These are phyloP conservation scores for Athelia sp. DNA, from an alignment of 1,284 basidiomycete species.

Conservation along the genomic window DNA sequence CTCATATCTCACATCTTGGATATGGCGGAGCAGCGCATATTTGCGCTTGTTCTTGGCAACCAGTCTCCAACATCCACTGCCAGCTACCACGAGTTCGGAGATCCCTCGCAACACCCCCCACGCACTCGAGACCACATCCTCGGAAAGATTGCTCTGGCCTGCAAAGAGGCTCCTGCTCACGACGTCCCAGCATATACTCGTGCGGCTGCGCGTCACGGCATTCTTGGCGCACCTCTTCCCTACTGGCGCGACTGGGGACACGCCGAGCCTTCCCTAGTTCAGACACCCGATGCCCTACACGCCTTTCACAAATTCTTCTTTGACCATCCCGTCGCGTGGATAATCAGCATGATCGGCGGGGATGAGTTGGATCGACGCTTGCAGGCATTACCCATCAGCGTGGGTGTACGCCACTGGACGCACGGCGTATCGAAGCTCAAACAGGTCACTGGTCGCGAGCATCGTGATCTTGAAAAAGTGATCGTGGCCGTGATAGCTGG, in stretches of 20 bases:
- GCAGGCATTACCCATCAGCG: neutral
- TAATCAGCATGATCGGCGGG: neutral
- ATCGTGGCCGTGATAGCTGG: neutral
- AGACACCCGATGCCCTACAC: neutral
- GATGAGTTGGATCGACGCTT: neutral
- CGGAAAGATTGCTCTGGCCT: neutral
- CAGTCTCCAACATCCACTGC: neutral
- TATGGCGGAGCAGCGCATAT: slow-evolving; percentile 6
- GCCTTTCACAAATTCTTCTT: neutral
- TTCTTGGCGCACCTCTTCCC: neutral
- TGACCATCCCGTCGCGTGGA: neutral
- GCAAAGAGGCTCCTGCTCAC: neutral
- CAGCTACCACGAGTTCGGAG: neutral
- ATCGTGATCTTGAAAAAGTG: neutral
- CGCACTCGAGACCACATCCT: neutral
- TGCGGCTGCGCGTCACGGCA: neutral
- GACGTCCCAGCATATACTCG: neutral
- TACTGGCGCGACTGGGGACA: neutral
- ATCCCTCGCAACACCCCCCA: neutral
- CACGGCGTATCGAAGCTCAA: neutral
- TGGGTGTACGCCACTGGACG: neutral
- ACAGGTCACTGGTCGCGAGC: slow-evolving; percentile 1
- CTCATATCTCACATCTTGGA: slow-evolving; percentile 2
- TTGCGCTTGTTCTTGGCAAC: neutral
- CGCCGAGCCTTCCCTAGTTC: neutral